Evolutionary conservation across 176 grass and related monocot species (phyloP).

Genomic region (Chrysopogon serrulatus): DNA sequence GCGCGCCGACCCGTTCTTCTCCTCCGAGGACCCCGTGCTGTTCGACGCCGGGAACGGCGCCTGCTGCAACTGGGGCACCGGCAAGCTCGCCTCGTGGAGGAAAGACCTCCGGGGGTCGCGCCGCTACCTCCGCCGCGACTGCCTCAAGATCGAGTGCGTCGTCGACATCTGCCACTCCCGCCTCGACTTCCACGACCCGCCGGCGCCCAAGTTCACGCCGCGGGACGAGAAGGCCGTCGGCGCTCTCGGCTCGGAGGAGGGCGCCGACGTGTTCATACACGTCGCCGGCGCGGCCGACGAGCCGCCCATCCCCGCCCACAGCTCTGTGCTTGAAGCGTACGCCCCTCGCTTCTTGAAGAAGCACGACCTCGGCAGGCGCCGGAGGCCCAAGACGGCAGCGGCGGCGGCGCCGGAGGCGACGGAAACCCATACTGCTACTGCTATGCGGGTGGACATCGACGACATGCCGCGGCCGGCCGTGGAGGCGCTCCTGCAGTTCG

Average conservation of each 20-base stretch:
- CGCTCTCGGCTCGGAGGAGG: not conserved
- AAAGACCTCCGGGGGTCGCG: not conserved
- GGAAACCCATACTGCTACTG: no score
- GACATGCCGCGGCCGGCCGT: no score
- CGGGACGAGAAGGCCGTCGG: not conserved
- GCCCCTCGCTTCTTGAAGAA: not conserved
- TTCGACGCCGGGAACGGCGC: not conserved
- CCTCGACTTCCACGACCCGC: not conserved
- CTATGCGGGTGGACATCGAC: no score
- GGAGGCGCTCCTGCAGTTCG: no score
- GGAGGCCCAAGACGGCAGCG: not conserved
- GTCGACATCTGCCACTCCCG: not conserved
- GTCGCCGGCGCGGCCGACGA: not conserved
- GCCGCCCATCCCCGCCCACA: not conserved
- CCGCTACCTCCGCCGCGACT: not conserved
- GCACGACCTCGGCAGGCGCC: not conserved
- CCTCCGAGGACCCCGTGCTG: not conserved
- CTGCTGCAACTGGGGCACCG: no score
- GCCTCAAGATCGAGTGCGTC: conserved; percentile 8
- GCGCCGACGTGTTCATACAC: not conserved
- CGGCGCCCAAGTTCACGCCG: no score
- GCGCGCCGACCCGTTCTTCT: not conserved
- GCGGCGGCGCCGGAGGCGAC: no score
- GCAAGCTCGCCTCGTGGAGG: not conserved
- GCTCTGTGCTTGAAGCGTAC: not conserved